Base-by-base conservation (phyloP, 495 filamentous ascomycete genomes). In the Aspergillus heteromorphus region DNA sequence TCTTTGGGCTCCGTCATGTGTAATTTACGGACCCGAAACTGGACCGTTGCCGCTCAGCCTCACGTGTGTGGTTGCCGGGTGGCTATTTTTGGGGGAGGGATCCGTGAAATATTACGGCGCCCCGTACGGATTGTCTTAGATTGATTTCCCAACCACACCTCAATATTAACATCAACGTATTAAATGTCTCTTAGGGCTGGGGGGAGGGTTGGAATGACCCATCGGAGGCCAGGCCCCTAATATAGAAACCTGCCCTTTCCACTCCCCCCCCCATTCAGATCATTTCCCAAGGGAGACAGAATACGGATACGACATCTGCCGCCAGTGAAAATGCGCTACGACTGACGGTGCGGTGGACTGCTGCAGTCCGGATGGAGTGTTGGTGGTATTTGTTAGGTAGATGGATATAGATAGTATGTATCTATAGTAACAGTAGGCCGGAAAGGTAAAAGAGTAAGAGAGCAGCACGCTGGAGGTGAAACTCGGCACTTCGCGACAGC, bases 11-110 rank as follows among this genome's bases (percentile, higher is more conserved):
- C 49, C 40, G 34, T 48, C 48, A 25, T 55, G 43, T 48, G 62
- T 65, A 65, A 65, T 60, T 65, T 65, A 47, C 43, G 25, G 27
- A 49, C 25, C 45, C 57, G 58, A 64, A 61, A 60, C 55, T 38
- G 25, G 25, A 40, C 51, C 38, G 31, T 54, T 49, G 50, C 56
- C 51, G 56, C 54, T 57, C 51, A 56, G 42, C 51, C 61, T 65
- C 59, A 65, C 56, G 56, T 65, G 56, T 65, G 59, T 56, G 53
- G 48, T 30, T 49, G 54, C 30, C 27, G 51, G 25, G n/a, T 40
- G 30, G 45, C 62, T 65, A 62, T 60, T 65, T 62, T 62, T 65
- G 59, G 59, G 40, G 27, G n/a, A n/a, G 34, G 34, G 18, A 27
- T 27, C 48, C 49, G 49, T 60, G 49, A 54, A 51, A 63, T 45